Evolutionary conservation across 2,329 filamentous ascomycete genomes (phyloP).

Genomic region (Fusarium continuum): DNA sequence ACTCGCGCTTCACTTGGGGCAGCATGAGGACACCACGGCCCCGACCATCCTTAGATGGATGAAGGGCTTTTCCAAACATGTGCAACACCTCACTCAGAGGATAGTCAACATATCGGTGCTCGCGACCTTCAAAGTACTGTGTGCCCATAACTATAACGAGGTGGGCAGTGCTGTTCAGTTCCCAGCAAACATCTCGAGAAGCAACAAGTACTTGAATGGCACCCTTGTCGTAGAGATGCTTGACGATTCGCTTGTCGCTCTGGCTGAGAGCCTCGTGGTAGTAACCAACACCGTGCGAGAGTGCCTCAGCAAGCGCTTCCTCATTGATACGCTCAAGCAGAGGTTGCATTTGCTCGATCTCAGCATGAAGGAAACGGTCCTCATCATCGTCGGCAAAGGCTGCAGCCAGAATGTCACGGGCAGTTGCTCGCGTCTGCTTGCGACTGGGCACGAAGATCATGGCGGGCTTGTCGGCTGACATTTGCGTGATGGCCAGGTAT

Average conservation of each 20-base stretch:
- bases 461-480: conserved; percentile 88
- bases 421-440: conserved; percentile 90
- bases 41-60: conserved; percentile 79
- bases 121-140: conserved; percentile 94
- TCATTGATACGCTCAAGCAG: conserved; percentile 87
- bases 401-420: conserved; percentile 86
- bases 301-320: conserved; percentile 83
- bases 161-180: conserved; percentile 86
- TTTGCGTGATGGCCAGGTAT: conserved; percentile 86
- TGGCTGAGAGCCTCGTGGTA: conserved; percentile 92
- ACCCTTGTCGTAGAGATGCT: conserved; percentile 88
- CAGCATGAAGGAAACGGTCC: conserved; percentile 89
- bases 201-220: conserved; percentile 85
- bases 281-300: conserved; percentile 95
- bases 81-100: conserved; percentile 92
- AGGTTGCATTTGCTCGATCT: conserved; percentile 81
- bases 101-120: conserved; percentile 98
- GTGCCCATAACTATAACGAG: conserved; percentile 97
- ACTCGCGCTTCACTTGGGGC: conserved; percentile 91
- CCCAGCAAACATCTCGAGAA: conserved; percentile 93
- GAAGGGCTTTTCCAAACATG: conserved; percentile 95
- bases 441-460: conserved; percentile 92
- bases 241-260: conserved; percentile 92
- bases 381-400: conserved; percentile 91
- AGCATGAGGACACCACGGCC: conserved; percentile 97